Percentiles rank a stretch among this genome's conserved stretches.
These are phyloP conservation scores for Sonneratia caseolaris DNA, from an alignment of 345 rosid genomes.

Conservation along the genomic window DNA sequence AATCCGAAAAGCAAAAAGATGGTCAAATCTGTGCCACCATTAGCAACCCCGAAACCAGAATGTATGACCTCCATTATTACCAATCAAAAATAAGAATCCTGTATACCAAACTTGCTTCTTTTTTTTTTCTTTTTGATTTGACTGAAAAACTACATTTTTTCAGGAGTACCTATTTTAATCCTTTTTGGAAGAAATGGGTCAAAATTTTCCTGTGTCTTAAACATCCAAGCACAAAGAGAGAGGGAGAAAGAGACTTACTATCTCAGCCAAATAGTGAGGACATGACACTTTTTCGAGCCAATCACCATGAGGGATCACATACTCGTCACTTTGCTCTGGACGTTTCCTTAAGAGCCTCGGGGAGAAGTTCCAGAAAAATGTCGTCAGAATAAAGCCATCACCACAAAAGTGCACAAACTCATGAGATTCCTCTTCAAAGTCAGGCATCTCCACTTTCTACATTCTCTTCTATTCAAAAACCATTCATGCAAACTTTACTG, in stretches of 20 bases:
- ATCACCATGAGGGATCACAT: slow-evolving; percentile 57
- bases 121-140: no score
- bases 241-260: slow-evolving; percentile 28
- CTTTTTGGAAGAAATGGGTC: background rate
- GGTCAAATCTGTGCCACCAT: slow-evolving; percentile 61
- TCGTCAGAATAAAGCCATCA: background rate
- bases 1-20: slow-evolving; percentile 53
- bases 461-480: background rate
- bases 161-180: background rate
- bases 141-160: background rate
- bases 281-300: slow-evolving; percentile 76
- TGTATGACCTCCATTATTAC: slow-evolving; percentile 47
- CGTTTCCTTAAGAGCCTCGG: slow-evolving; percentile 47
- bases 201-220: background rate
- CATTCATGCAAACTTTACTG: background rate
- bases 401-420: background rate
- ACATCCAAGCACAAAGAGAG: background rate
- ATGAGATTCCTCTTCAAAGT: background rate
- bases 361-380: slow-evolving; percentile 2
- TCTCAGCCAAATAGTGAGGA: slow-evolving; percentile 77
- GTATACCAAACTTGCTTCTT: background rate
- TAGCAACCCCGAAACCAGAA: slow-evolving; percentile 51
- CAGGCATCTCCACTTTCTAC: background rate
- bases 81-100: background rate
- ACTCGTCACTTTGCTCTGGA: slow-evolving; percentile 24